Evolutionary conservation across 345 rosid genomes (phyloP).

Genomic region (Eucalyptus curtisii): DNA sequence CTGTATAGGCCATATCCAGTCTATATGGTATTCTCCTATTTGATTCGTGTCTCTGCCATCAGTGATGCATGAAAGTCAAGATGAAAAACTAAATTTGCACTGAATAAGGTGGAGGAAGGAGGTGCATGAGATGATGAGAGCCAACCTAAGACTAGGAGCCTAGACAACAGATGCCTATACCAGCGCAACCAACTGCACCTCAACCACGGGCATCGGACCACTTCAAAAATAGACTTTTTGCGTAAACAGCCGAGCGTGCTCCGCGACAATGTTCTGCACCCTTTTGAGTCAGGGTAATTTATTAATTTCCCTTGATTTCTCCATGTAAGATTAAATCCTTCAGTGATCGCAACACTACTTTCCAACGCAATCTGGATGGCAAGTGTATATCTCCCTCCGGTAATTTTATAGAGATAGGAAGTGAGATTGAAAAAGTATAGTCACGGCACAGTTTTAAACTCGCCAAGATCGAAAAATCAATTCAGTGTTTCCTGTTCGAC

Average conservation of each 20-base stretch:
- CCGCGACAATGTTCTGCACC: neutral
- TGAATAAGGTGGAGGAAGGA: neutral
- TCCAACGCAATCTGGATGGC: neutral
- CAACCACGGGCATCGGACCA: neutral
- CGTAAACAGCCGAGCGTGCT: neutral
- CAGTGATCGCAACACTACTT: neutral
- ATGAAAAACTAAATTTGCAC: neutral
- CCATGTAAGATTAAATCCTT: neutral
- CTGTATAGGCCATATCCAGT: neutral
- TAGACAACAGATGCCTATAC: neutral
- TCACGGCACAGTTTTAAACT: neutral
- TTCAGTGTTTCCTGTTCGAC: neutral
- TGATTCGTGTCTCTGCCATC: neutral
- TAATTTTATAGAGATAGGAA: neutral
- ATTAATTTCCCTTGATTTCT: neutral
- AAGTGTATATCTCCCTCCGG: neutral
- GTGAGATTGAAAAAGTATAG: neutral
- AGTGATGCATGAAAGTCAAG: neutral
- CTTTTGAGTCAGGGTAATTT: neutral
- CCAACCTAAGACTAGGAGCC: neutral
- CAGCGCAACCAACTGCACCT: neutral
- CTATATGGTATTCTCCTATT: neutral
- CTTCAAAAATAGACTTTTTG: neutral
- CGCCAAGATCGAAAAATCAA: neutral
- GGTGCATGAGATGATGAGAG: neutral